Percentiles rank a stretch among this genome's conserved stretches.
Conservation (phyloP, 2,329 filamentous ascomycete species). For the Botrytis sinoallii region DNA sequence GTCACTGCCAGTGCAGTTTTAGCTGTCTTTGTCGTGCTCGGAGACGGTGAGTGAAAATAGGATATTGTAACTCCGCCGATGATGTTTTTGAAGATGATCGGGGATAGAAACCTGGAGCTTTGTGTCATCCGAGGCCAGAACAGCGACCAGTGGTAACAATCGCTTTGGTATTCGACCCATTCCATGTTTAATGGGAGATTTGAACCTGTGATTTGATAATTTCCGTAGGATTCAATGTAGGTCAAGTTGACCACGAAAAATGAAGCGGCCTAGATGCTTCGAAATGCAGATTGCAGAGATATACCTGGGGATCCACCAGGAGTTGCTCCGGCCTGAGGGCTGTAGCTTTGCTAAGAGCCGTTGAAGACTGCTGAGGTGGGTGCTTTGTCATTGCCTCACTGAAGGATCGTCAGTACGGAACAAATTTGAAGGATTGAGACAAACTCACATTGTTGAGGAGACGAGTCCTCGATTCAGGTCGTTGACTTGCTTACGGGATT, state of each 20-base stretch:
- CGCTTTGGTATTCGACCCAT: not conserved
- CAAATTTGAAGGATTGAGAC: slow-evolving; percentile 12
- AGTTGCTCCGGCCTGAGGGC: slow-evolving; percentile 70
- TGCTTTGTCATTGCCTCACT: slow-evolving; percentile 99
- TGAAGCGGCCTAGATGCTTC: not conserved
- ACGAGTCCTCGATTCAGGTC: not conserved
- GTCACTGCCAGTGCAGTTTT: not conserved
- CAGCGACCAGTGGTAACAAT: not conserved
- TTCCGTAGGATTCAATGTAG: not conserved
- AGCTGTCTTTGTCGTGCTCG: not conserved
- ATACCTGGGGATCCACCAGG: slow-evolving; percentile 71
- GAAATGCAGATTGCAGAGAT: slow-evolving; percentile 41
- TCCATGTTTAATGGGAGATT: not conserved
- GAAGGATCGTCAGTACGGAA: slow-evolving; percentile 38
- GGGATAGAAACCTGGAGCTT: not conserved
- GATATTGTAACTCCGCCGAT: not conserved
- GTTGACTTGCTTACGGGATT: not conserved
- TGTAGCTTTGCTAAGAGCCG: slow-evolving; percentile 67
- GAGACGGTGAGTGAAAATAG: not conserved
- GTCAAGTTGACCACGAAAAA: not conserved
- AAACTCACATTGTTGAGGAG: slow-evolving; percentile 86
- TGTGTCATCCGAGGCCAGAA: not conserved
- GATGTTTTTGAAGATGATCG: not conserved
- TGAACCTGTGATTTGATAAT: not conserved
- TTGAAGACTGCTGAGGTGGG: slow-evolving; percentile 76